Base-by-base conservation (phyloP, 2,329 filamentous ascomycete genomes). In the Pseudocercospora vitis region DNA sequence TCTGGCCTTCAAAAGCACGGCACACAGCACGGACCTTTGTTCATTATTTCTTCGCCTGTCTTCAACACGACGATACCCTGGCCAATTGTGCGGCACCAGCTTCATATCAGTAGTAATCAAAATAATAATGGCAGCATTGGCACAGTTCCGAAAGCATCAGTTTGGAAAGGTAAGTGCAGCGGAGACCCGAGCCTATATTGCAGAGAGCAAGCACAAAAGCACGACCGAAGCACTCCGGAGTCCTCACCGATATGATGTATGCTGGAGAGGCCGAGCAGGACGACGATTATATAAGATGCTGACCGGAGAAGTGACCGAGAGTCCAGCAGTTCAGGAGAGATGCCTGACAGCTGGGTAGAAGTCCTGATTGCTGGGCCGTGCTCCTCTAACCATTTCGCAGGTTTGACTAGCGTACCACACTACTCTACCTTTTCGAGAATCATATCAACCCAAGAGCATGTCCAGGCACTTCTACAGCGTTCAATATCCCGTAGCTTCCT, bases 51-150 rank as follows among this genome's bases (percentile, higher is more conserved):
- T 23, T 16, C 28, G 44, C 42, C 26, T 39, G 42, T 42, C 42
- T 56, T 56, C 53, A 56, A 56, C 53, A 56, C 33, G 39, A 45
- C 46, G 35, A 52, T 52, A 48, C 32, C 33, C 53, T 19, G 12
- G 33, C 18, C 29, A 12, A 29, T 29, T 21, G 11, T 12, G 26
- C 44, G 26, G 21, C 19, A 47, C 21, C 44, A 47, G 44, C 16
- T 47, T 47, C 44, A 21, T 47, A 28, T 31, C n/a, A 11, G 32
- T 47, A 47, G 26, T 47, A 32, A 23, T 45, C 26, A 14, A 19
- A 47, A 47, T 42, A 42, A 42, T 42, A 23, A n/a, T n/a, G n/a
- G n/a, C n/a, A n/a, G n/a, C n/a, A n/a, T n/a, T 7, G 11, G 37
- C 37, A 21, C 18, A 14, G 37, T 21, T 6, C 19, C n/a, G n/a